Percentiles rank a stretch among this genome's conserved stretches.
Conservation (phyloP, 306 rosid species). For the Datisca glomerata region DNA sequence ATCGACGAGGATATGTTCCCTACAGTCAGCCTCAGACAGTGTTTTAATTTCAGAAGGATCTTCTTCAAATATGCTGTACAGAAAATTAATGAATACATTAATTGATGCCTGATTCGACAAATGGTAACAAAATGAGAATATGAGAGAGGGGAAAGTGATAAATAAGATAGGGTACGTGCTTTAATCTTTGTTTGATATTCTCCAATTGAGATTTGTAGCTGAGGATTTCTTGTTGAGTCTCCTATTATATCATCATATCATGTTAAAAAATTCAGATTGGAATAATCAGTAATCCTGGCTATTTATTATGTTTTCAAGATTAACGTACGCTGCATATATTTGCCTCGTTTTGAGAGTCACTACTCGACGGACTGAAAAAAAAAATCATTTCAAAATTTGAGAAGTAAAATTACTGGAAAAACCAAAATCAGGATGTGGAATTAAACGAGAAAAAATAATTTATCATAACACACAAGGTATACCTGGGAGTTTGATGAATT, state of each 20-base stretch:
- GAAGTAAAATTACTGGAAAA: background rate
- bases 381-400: conserved; percentile 2
- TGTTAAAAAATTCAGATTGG: background rate
- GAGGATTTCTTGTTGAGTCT: conserved; percentile 30
- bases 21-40: conserved; percentile 32
- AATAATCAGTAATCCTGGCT: too few species aligned
- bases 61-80: conserved; percentile 44
- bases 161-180: too few species aligned
- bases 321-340: background rate
- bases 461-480: too few species aligned
- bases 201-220: conserved; percentile 28
- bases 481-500: conserved; percentile 27
- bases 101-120: background rate
- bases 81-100: background rate
- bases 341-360: conserved; percentile 38
- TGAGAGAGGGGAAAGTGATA: too few species aligned
- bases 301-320: too few species aligned
- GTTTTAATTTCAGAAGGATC: conserved; percentile 41
- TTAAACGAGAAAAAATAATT: too few species aligned
- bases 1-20: conserved; percentile 32
- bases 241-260: too few species aligned
- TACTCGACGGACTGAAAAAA: conserved; percentile 26
- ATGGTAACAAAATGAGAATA: too few species aligned
- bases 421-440: background rate
- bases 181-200: conserved; percentile 35